phyloP scores from a whole-genome alignment of 2,329 filamentous ascomycete genomes.

The Cladosporium sp. region DNA sequence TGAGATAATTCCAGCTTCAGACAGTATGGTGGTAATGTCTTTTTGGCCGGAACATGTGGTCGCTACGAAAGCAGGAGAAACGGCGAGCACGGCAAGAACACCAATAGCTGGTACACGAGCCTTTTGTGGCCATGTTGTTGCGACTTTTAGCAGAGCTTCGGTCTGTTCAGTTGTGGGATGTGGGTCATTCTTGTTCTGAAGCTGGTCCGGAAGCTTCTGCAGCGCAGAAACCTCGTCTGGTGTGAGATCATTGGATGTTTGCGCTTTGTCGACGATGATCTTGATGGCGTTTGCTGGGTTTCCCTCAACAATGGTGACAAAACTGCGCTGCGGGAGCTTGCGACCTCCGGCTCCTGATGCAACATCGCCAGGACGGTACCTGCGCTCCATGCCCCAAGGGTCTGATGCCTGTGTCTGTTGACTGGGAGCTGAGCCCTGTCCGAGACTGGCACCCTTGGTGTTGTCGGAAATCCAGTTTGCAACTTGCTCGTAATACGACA shows the following conservation, averaged over 20 bases:
- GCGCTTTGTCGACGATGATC: conserved; percentile 68
- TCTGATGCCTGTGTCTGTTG: conserved; percentile 55
- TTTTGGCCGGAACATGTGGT: conserved; percentile 49
- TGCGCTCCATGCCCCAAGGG: conserved; percentile 71
- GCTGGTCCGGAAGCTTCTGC: conserved; percentile 54
- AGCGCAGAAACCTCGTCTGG: conserved; percentile 65
- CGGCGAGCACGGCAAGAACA: conserved; percentile 76
- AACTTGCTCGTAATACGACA: conserved; percentile 84
- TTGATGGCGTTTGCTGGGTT: conserved; percentile 40
- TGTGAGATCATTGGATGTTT: conserved; percentile 40
- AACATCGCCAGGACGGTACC: conserved; percentile 71
- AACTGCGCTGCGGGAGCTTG: conserved; percentile 28
- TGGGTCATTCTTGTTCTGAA: conserved; percentile 53
- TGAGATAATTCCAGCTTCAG: conserved; percentile 55
- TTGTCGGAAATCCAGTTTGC: conserved; percentile 90
- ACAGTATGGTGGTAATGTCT: conserved; percentile 59
- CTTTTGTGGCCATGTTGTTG: conserved; percentile 73
- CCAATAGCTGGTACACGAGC: conserved; percentile 82
- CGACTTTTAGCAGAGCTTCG: conserved; percentile 59
- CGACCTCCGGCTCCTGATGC: conserved; percentile 25
- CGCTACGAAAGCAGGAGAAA: conserved; percentile 61
- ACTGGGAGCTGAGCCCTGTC: conserved; percentile 38
- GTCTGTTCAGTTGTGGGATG: conserved; percentile 41
- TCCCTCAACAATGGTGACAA: conserved; percentile 29
- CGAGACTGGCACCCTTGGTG: conserved; percentile 80